Conservation (phyloP, 805 yeast genomes). For the Lipomyces japonicus region DNA sequence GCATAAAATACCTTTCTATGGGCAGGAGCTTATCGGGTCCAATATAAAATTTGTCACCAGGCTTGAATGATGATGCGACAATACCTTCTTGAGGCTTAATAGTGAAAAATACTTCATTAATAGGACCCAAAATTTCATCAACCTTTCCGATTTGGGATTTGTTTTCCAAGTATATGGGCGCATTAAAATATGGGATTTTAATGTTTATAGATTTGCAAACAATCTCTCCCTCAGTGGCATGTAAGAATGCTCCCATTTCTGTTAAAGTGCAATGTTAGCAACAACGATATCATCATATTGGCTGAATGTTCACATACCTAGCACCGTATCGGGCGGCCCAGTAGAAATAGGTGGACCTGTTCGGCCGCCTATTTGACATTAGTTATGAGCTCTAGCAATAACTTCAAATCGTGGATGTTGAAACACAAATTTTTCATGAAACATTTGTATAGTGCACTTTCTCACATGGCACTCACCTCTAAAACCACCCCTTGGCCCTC, state of each 20-base stretch:
- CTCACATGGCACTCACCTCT: conserved; percentile 21
- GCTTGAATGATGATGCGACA: conserved; percentile 86
- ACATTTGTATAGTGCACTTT: no score
- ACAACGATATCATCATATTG: background rate
- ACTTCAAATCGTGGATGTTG: no score
- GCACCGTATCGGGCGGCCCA: conserved; percentile 95
- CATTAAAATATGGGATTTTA: conserved; percentile 96
- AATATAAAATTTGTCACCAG: conserved; percentile 93
- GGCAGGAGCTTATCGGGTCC: conserved; percentile 95
- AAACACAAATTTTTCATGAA: no score
- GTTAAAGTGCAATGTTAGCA: background rate
- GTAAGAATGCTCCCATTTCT: conserved; percentile 91
- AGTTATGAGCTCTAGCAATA: no score
- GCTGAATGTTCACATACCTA: conserved; percentile 29
- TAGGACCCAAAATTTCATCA: conserved; percentile 95
- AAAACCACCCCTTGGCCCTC: conserved; percentile 51
- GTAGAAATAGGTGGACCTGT: conserved; percentile 70
- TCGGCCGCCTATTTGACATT: conserved; percentile 48
- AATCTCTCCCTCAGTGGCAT: conserved; percentile 94
- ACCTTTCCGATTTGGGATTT: conserved; percentile 95
- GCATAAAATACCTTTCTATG: conserved; percentile 61
- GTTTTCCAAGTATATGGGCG: conserved; percentile 95
- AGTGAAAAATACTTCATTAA: conserved; percentile 97
- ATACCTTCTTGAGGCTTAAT: conserved; percentile 96
- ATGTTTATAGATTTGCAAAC: conserved; percentile 93